Base-by-base conservation (phyloP, 2,329 filamentous ascomycete species). In the Exophiala xenobiotica region DNA sequence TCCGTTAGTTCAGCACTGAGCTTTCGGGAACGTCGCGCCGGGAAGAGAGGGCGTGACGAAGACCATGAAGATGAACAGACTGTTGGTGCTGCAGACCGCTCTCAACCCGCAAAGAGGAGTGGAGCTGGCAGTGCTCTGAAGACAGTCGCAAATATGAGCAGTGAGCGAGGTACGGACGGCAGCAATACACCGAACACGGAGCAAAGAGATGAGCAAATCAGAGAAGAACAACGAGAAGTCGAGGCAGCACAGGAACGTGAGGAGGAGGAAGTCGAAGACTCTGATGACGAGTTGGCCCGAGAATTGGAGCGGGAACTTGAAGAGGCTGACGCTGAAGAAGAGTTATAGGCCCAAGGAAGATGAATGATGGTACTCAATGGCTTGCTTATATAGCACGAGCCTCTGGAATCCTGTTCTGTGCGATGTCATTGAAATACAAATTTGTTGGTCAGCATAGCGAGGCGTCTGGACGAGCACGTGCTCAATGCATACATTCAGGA, bases 271-370 rank as follows among this genome's bases (percentile, higher is more conserved):
- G 65, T 63, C 20, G 64, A 68, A 27, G 71, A 74, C 14, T 74
- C 74, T 6, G 72, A 78, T 7, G 74, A 75, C 51, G 74, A 72
- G 43, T 61, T 77, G 18, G 74, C 76, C 51, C 67, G 69, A 29
- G 82, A 85, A 61, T 73, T 87, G 64, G 70, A 83, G 62, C 81
- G 81, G 1, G 82, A 80, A 57, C 70, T 84, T 57, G 80, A 82
- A 48, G 70, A 69, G 33, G 56, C 57, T 19, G 54, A 58, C 4
- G 54, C 52, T 29, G 54, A 53, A 24, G 49, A 56, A 38, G 47
- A 55, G n/a, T 6, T 22, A 11, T 23, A 49, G 18, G 14, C 19
- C 29, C 6, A 18, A 35, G 40, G 49, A 49, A n/a, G n/a, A 23
- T 18, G 33, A 33, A 8, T 56, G 35, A 49, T 20, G 7, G 5